Base-by-base conservation (phyloP, 2,329 filamentous ascomycete genomes). In the Colletotrichum destructivum region DNA sequence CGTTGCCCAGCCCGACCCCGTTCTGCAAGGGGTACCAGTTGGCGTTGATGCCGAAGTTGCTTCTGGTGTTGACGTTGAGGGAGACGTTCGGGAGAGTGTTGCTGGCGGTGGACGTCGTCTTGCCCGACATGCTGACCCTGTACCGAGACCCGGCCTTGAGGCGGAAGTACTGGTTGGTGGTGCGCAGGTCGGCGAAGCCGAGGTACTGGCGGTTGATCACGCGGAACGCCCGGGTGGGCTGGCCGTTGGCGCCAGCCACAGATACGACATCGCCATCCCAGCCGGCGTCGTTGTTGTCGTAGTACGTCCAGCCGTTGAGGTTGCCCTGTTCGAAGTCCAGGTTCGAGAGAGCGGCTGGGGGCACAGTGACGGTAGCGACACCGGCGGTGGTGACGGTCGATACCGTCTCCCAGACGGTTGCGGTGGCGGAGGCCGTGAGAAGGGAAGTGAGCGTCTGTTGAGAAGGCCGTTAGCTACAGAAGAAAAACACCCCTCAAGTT, bases 291-390 rank as follows among this genome's bases (percentile, higher is more conserved):
- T 59, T 40, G 56, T 44, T 59, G 56, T 59, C 38, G 35, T 59
- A 59, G 56, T 40, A 40, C 11, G n/a, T 11, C 56, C 56, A 59
- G 13, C 56, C 56, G 38, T 46, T 26, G 7, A 59, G 35, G 56
- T 46, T 59, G 8, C 56, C 56, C 35, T 44, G 56, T 13, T 47
- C 44, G 12, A 47, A 47, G 44, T 47, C 16, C 4, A 47, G 16
- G 16, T 47, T 47, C 15, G 15, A 4, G 15, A 18, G 44, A n/a
- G 44, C 7, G 18, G 44, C 5, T 18, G 44, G 44, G 2, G 18
- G 0, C 0, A 47, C 44, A 8, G 44, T 47, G 44, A 47, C 44
- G 15, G 44, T 47, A n/a, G 44, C 16, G 9, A n/a, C 44, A 9
- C 44, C 44, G 15, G 1, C 44, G 6, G 44, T 47, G 18, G 44